Conservation (phyloP, 345 rosid species). For the Clausena lansium region DNA sequence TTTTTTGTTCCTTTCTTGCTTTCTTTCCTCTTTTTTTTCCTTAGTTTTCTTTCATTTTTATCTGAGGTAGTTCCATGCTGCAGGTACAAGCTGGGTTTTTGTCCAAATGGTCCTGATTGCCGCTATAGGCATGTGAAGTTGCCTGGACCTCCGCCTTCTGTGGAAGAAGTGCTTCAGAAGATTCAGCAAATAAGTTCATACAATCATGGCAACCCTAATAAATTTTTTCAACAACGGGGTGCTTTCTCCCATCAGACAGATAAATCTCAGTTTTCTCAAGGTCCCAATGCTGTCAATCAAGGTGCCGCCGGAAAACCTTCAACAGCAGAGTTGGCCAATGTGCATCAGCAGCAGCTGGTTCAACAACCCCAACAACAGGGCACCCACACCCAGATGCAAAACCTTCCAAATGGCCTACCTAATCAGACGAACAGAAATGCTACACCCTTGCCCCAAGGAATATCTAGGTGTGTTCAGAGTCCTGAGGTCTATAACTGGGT, state of each 20-base stretch:
- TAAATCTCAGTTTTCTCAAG: conserved; percentile 59
- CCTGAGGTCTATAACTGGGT: conserved; percentile 70
- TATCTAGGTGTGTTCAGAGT: conserved; percentile 98
- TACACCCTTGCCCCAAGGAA: conserved; percentile 91
- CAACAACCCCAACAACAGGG: conserved; percentile 71
- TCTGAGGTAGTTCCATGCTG: conserved; percentile 3
- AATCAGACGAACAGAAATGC: conserved; percentile 67
- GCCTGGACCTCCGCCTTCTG: conserved; percentile 95
- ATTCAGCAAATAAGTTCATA: conserved; percentile 83
- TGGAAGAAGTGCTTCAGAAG: conserved; percentile 94
- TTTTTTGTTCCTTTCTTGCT: background rate
- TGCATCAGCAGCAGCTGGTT: conserved; percentile 54
- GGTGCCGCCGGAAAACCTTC: conserved; percentile 42
- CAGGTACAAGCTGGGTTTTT: conserved; percentile 98
- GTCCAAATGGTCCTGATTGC: conserved; percentile 98
- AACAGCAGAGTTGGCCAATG: conserved; percentile 40
- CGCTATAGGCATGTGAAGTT: conserved; percentile 92
- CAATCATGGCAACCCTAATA: conserved; percentile 53
- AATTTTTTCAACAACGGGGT: conserved; percentile 69
- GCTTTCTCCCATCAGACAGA: conserved; percentile 59
- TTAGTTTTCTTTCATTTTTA: background rate
- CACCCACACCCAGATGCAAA: conserved; percentile 63
- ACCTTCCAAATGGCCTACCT: conserved; percentile 47
- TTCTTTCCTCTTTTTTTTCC: background rate
- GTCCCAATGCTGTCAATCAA: conserved; percentile 39